Conservation (phyloP, 129 eudicot genomes). For the Escallonia herrerae region DNA sequence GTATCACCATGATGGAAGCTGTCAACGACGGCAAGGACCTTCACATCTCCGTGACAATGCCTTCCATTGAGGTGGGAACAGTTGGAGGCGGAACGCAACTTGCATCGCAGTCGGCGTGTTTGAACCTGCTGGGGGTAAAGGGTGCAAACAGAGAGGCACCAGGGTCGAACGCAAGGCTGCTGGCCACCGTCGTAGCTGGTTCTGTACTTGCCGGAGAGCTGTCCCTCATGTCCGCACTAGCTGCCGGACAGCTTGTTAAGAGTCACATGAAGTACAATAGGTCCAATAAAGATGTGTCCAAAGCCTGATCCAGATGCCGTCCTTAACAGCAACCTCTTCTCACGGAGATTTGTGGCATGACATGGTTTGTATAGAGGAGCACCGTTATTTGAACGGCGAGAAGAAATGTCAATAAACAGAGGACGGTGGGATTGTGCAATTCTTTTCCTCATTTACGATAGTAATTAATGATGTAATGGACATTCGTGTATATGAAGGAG, state of each 20-base stretch:
- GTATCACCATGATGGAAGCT: conserved; percentile 75
- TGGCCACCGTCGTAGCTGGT: conserved; percentile 51
- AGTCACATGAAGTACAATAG: conserved; percentile 75
- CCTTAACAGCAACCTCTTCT: too few relatives aligned
- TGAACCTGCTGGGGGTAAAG: conserved; percentile 52
- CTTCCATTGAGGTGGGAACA: conserved; percentile 56
- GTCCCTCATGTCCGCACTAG: conserved; percentile 49
- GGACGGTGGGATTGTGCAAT: too few relatives aligned
- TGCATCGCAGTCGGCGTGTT: conserved; percentile 55
- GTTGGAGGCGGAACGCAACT: conserved; percentile 61
- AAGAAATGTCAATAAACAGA: too few relatives aligned
- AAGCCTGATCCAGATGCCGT: not conserved
- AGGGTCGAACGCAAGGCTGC: conserved; percentile 40
- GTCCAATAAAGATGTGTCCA: conserved; percentile 35
- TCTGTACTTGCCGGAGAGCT: conserved; percentile 58
- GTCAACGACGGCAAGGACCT: conserved; percentile 55
- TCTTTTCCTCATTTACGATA: too few relatives aligned
- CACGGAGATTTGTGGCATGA: not conserved
- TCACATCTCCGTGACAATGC: conserved; percentile 59
- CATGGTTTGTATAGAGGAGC: not conserved
- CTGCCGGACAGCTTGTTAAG: conserved; percentile 52
- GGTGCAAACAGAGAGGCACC: conserved; percentile 46
- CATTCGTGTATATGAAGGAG: too few relatives aligned
- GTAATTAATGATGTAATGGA: too few relatives aligned
- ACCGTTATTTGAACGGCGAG: not conserved